Conservation (phyloP, 495 filamentous ascomycete species). For the Penicillium argentinense region DNA sequence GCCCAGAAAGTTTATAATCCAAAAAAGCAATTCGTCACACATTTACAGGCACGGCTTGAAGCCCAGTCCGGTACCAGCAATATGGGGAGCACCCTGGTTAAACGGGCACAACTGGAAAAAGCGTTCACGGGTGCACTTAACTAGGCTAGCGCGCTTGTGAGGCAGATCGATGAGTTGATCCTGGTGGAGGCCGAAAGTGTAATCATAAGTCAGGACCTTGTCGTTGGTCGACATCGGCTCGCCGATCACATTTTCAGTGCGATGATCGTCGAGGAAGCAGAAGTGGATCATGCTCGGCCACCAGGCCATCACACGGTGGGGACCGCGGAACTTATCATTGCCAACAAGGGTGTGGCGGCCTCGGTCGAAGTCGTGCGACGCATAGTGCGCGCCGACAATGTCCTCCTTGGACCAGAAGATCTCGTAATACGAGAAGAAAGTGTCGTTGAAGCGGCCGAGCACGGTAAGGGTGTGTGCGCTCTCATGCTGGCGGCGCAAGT, state of each 20-base stretch:
- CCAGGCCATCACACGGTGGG: constrained; percentile 64
- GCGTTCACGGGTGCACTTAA: constrained; percentile 55
- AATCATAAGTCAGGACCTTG: constrained; percentile 59
- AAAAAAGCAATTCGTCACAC: background rate
- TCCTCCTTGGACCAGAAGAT: constrained; percentile 69
- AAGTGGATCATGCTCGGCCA: constrained; percentile 68
- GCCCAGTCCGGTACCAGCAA: constrained; percentile 17
- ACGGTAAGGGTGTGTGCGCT: constrained; percentile 60
- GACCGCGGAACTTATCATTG: constrained; percentile 59
- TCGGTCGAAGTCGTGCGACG: constrained; percentile 57
- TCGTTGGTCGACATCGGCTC: constrained; percentile 60
- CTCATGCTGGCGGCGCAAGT: constrained; percentile 53
- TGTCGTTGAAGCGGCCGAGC: constrained; percentile 57
- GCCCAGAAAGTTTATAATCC: too few species aligned
- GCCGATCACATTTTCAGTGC: constrained; percentile 58
- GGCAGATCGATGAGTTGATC: constrained; percentile 61
- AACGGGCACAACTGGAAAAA: constrained; percentile 65
- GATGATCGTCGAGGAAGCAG: constrained; percentile 62
- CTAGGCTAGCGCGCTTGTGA: constrained; percentile 59
- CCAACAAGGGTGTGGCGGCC: constrained; percentile 65
- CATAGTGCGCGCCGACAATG: constrained; percentile 59
- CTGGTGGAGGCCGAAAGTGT: constrained; percentile 58
- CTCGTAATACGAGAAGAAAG: constrained; percentile 63
- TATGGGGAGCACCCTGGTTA: constrained; percentile 16
- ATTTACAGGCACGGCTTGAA: constrained; percentile 16